These are phyloP conservation scores for Backusella tarrabulga DNA, from an alignment of 192 early-diverging fungal genomes.

Conservation along the genomic window DNA sequence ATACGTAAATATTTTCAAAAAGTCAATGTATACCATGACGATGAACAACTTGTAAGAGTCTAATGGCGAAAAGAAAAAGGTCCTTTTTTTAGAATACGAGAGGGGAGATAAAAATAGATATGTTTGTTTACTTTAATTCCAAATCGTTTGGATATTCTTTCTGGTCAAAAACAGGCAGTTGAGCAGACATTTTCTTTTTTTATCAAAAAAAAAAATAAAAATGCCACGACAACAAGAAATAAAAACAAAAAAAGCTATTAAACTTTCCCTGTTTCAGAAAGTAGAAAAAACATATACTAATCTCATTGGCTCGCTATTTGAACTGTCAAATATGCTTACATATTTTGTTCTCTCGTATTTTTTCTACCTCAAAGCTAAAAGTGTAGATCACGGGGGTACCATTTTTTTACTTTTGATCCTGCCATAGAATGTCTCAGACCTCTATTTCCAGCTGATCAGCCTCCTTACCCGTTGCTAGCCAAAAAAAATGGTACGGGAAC, in stretches of 20 bases:
- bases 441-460: too few species aligned
- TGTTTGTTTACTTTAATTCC: constrained; percentile 26
- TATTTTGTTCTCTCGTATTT: not conserved
- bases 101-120: not conserved
- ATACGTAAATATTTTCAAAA: not conserved
- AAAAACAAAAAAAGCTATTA: not conserved
- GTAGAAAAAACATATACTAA: not conserved
- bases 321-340: not conserved
- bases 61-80: constrained; percentile 3
- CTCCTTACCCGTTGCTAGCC: too few species aligned
- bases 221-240: not conserved
- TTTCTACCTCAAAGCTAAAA: not conserved
- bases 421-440: too few species aligned
- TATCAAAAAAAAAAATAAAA: not conserved
- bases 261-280: not conserved
- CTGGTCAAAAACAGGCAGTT: constrained; percentile 20
- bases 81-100: not conserved
- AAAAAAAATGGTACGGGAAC: too few species aligned
- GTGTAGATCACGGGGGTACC: too few species aligned
- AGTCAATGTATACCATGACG: constrained; percentile 36
- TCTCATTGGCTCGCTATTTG: not conserved
- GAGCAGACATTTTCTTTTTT: constrained; percentile 22
- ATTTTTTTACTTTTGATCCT: too few species aligned
- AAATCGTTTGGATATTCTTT: constrained; percentile 27
- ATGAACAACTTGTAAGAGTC: constrained; percentile 40